Base-by-base conservation (phyloP, 352 stramenopile species). In the Stramenopiles sp. region DNA sequence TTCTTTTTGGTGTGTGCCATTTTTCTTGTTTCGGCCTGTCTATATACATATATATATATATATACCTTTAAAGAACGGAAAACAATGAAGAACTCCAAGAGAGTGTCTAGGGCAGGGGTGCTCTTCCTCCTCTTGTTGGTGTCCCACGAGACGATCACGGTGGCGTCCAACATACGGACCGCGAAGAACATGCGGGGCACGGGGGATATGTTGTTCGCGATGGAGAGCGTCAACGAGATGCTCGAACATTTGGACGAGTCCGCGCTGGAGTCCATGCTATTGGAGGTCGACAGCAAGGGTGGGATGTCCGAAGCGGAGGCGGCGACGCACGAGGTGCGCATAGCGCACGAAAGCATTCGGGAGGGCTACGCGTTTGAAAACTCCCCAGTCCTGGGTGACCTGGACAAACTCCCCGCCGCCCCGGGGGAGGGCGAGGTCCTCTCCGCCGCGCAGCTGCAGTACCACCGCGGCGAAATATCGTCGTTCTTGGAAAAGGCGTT, bases 101-200 rank as follows among this genome's bases (percentile, higher is more conserved):
- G n/a, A n/a, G n/a, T n/a, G n/a, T n/a, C n/a, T n/a, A n/a, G n/a
- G n/a, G n/a, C n/a, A n/a, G n/a, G n/a, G n/a, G n/a, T n/a, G n/a
- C n/a, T 71, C 53, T 71, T 35, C 53, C 12, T 71, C 2, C 31
- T 6, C 2, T 33, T 71, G 33, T 71, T 71, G 12, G 12, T 71
- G 35, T 71, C 53, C 35, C 53, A 71, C 12, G 53, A 71, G 35
- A 33, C 31, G 2, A 71, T 71, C 12, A 71, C 53, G 12, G 53
- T 71, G 12, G 53, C 53, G 4, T 35, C 2, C 35, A 71, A 71
- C 53, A 71, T 71, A 71, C 53, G 53, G n/a, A n/a, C n/a, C n/a
- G n/a, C n/a, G n/a, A n/a, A n/a, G n/a, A n/a, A n/a, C n/a, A n/a
- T n/a, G n/a, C n/a, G n/a, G n/a, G n/a, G n/a, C n/a, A n/a, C n/a